Evolutionary conservation across 139 green algal species (phyloP).

Genomic region (Coccomyxa sp.): DNA sequence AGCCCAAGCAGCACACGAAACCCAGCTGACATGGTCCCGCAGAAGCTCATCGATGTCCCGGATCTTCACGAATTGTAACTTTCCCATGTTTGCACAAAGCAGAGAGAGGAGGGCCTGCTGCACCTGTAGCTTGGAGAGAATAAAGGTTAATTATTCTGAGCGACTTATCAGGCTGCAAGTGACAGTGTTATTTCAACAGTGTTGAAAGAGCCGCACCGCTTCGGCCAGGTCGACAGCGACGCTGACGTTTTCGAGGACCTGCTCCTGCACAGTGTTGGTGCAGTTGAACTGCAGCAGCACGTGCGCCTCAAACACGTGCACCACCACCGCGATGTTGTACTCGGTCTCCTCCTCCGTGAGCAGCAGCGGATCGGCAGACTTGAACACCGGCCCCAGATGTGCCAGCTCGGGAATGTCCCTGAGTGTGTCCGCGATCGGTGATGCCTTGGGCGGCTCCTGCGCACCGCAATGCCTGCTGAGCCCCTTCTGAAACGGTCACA

Average conservation of each 20-base stretch:
- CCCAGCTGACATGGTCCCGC: not conserved
- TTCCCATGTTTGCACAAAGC: too few relatives aligned
- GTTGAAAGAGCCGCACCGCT: slow-evolving; percentile 34
- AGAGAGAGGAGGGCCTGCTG: too few relatives aligned
- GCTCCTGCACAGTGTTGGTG: slow-evolving; percentile 96
- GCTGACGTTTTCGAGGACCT: slow-evolving; percentile 87
- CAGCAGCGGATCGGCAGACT: slow-evolving; percentile 66
- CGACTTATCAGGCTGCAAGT: too few relatives aligned
- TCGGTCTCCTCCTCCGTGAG: slow-evolving; percentile 93
- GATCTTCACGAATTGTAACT: too few relatives aligned
- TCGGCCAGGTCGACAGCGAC: slow-evolving; percentile 89
- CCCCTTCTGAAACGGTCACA: not conserved
- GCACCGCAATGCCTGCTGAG: not conserved
- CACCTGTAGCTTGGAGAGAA: too few relatives aligned
- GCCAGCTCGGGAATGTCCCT: slow-evolving; percentile 73
- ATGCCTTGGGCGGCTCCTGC: slow-evolving; percentile 11
- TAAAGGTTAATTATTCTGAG: too few relatives aligned
- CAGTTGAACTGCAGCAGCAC: slow-evolving; percentile 96
- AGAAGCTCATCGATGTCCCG: too few relatives aligned
- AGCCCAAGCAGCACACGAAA: not conserved
- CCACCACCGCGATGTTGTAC: slow-evolving; percentile 81
- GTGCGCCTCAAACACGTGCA: slow-evolving; percentile 85
- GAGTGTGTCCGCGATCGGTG: slow-evolving; percentile 50
- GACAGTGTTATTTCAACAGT: too few relatives aligned
- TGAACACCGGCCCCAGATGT: slow-evolving; percentile 81